Conservation (phyloP, 208 protist genomes). For the Crithidia sp. region DNA sequence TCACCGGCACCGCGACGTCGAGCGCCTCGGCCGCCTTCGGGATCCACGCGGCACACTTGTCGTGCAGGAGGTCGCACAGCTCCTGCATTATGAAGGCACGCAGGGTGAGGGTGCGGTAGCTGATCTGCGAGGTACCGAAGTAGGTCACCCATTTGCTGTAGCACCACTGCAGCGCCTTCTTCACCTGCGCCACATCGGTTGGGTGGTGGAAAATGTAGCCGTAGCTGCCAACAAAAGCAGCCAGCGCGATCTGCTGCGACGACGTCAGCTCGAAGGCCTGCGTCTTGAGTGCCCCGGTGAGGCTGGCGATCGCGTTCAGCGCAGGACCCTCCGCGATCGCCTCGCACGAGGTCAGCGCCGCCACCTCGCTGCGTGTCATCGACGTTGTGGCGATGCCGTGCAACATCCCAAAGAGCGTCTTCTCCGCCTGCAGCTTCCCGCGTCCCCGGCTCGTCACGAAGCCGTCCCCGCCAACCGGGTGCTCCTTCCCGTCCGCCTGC, state of each 20-base stretch:
- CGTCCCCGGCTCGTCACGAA: slow-evolving; percentile 47
- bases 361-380: slow-evolving; percentile 39
- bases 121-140: slow-evolving; percentile 42
- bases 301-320: slow-evolving; percentile 29
- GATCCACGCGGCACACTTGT: slow-evolving; percentile 40
- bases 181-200: slow-evolving; percentile 30
- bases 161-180: slow-evolving; percentile 53
- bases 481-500: slow-evolving; percentile 35
- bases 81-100: slow-evolving; percentile 64
- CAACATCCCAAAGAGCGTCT: slow-evolving; percentile 34
- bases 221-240: slow-evolving; percentile 51
- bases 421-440: slow-evolving; percentile 23
- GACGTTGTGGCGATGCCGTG: slow-evolving; percentile 31
- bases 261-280: slow-evolving; percentile 39
- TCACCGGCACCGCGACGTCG: slow-evolving; percentile 45
- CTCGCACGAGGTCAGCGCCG: slow-evolving; percentile 27
- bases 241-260: slow-evolving; percentile 51
- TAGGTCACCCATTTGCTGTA: slow-evolving; percentile 60
- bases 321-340: slow-evolving; percentile 51
- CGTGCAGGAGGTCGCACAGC: slow-evolving; percentile 45
- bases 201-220: slow-evolving; percentile 66
- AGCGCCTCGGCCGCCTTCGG: slow-evolving; percentile 35
- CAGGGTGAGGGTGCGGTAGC: slow-evolving; percentile 49
- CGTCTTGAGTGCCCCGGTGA: slow-evolving; percentile 34
- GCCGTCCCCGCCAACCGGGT: slow-evolving; percentile 46